These are phyloP conservation scores for Helianthus tuberosus DNA, from an alignment of 129 eudicot genomes.

Conservation along the genomic window DNA sequence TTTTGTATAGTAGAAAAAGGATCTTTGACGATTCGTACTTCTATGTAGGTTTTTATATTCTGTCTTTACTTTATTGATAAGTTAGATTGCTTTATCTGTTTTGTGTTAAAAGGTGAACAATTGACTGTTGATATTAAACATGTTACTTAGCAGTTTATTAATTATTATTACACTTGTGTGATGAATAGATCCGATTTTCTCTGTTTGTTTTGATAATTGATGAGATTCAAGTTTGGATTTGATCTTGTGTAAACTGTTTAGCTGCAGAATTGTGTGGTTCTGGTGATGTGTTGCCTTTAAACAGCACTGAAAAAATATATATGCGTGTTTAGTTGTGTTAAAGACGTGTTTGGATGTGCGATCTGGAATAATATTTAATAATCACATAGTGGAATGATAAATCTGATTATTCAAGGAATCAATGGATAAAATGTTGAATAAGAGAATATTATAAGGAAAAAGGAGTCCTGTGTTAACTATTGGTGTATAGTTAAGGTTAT, in stretches of 20 bases:
- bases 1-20: neutral
- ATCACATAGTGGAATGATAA: neutral
- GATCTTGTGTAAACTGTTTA: neutral
- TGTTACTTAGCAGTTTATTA: neutral
- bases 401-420: neutral
- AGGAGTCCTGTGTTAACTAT: neutral
- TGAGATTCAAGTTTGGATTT: neutral
- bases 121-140: neutral
- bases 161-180: neutral
- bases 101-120: neutral
- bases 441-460: neutral
- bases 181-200: neutral
- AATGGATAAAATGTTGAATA: neutral
- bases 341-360: neutral
- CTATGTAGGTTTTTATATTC: conserved; percentile 1
- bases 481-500: neutral
- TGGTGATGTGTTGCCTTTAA: neutral
- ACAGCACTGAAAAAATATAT: neutral
- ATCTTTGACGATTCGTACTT: conserved; percentile 18
- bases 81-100: neutral
- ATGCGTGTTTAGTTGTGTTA: neutral
- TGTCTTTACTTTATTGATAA: neutral
- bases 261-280: neutral
- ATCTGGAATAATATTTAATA: conserved; percentile 2
- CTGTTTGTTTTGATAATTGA: neutral